phyloP scores from a whole-genome alignment of 495 filamentous ascomycete genomes.

The Xylaria bambusicola region DNA sequence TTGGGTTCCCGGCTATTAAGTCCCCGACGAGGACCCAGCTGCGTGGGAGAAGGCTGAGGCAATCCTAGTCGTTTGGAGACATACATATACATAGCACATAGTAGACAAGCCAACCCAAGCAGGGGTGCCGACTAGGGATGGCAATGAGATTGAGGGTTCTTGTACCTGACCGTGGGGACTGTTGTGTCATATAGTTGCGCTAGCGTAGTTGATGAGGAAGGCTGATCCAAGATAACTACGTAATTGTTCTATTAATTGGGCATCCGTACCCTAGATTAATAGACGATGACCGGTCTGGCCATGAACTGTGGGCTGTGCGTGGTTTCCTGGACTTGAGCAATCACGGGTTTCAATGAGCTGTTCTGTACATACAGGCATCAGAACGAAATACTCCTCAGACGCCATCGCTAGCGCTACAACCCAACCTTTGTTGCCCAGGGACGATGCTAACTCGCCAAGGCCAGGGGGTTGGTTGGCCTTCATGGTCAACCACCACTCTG shows the following conservation, averaged over 20 bases:
- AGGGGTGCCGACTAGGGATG: slow-evolving; percentile 4
- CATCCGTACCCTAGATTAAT: neutral
- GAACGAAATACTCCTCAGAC: neutral
- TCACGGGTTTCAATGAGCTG: too few relatives aligned
- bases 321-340: too few relatives aligned
- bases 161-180: neutral
- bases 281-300: neutral
- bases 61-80: slow-evolving; percentile 12
- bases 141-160: neutral
- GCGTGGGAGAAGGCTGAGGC: slow-evolving; percentile 16
- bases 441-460: slow-evolving; percentile 10
- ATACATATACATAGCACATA: too few relatives aligned
- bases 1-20: neutral
- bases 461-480: neutral
- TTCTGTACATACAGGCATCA: too few relatives aligned
- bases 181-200: neutral
- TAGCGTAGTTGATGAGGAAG: neutral
- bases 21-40: slow-evolving; percentile 8
- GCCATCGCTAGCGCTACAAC: slow-evolving; percentile 3
- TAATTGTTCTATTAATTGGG: neutral
- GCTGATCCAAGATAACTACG: slow-evolving; percentile 1
- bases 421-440: neutral
- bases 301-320: slow-evolving; percentile 11
- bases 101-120: slow-evolving; percentile 5
- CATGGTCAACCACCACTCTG: neutral